Evolutionary conservation across 768 basidiomycete species (phyloP).

Genomic region (Xerocomus spinulosus): DNA sequence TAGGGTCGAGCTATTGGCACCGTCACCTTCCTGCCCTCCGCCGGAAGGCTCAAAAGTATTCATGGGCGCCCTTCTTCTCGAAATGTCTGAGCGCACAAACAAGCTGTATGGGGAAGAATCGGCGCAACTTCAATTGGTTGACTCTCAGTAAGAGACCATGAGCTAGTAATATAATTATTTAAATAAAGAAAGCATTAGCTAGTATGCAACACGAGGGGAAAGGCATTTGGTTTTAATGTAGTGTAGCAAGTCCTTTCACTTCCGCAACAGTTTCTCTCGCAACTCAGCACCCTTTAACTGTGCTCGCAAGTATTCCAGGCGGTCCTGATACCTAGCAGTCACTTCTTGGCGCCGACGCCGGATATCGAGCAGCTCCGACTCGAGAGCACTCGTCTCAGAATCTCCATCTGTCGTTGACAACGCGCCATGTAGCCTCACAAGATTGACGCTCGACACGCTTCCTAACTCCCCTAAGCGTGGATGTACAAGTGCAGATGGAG

Average conservation of each 20-base stretch:
- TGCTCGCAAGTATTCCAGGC: conserved; percentile 76
- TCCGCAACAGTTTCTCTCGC: conserved; percentile 74
- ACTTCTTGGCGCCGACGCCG: conserved; percentile 68
- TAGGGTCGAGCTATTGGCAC: conserved; percentile 25
- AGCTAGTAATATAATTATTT: conserved; percentile 6
- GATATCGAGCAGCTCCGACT: conserved; percentile 66
- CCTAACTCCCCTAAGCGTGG: conserved; percentile 31
- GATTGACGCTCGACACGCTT: conserved; percentile 46
- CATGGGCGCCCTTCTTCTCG: conserved; percentile 8
- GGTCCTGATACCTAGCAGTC: conserved; percentile 63
- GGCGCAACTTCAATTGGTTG: background rate
- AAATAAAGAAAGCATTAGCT: conserved; percentile 14
- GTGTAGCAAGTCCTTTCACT: conserved; percentile 30
- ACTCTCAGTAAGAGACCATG: no score
- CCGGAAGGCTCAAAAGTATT: conserved; percentile 15
- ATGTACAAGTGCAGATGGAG: conserved; percentile 28
- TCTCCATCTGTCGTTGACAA: conserved; percentile 32
- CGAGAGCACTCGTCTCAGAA: conserved; percentile 35
- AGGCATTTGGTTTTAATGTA: background rate
- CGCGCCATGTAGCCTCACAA: conserved; percentile 39
- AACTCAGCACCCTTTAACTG: conserved; percentile 80
- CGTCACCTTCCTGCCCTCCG: conserved; percentile 24
- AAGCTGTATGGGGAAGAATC: background rate
- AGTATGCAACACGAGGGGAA: conserved; percentile 10
- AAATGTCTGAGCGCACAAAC: background rate